Evolutionary conservation across 2,329 filamentous ascomycete genomes (phyloP), one percentile per base, ranked within the genome.

Genomic region (Penicillium sp.): DNA sequence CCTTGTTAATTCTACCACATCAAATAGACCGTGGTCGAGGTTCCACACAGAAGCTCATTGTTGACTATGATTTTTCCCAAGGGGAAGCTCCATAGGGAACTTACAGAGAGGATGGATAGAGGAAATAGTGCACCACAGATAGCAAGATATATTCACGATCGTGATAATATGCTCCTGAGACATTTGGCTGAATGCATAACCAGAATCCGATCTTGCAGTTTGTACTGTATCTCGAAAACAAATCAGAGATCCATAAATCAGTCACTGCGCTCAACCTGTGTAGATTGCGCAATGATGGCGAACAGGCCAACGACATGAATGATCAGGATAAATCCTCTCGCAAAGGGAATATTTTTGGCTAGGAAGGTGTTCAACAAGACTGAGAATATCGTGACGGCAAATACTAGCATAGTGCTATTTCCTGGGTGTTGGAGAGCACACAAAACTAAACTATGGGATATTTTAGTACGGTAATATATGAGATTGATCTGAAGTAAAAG

Each of bases 231-330:
- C 23, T 29, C 9, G 4, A 27, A 13, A 6, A 7, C 41, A 8
- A 27, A n/a, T 15, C 25, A 21, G n/a, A 15, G 15, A 17, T 25
- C 2, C 1, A 25, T 9, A 17, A 17, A 25, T 17, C 13, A 25
- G 23, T 25, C 13, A 5, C 7, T 25, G 10, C 6, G 15, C 8
- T n/a, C 23, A 43, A 27, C 15, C 8, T 43, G 15, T 25, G 4
- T 9, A 27, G 41, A n/a, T n/a, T 27, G 77, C 4, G 75, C 10
- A 80, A 61, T 67, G 38, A 79, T 75, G 15, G 70, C 74, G 45
- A 79, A 74, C 12, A 80, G 67, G 3, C 76, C 77, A 36, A 73
- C 66, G n/a, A 78, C 64, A 56, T 80, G 77, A 21, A 79, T 63
- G n/a, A 78, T 71, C 27, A 79, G 60, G 17, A 77, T 73, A 6